Evolutionary conservation across 306 rosid genomes (phyloP), one percentile per base, ranked within the genome.

Genomic region (Albizia julibrissin): DNA sequence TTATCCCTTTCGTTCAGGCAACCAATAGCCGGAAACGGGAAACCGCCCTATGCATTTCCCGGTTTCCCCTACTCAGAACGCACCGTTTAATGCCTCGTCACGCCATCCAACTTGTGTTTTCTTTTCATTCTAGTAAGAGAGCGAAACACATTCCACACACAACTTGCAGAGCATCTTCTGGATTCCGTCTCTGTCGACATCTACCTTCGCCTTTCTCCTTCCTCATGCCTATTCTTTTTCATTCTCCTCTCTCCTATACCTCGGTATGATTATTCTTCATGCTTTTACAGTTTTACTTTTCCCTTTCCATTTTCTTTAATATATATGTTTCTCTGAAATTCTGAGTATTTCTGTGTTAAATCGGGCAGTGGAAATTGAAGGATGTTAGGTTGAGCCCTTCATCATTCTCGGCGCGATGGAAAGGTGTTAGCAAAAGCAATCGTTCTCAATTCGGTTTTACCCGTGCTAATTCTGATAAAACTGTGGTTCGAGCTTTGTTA

Each of bases 401-500:
- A 54, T 14, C 70, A 1, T 82, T 71, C 16, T 34, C 29, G 2
- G 70, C 66, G 7, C 50, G 43, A 43, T 69, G 42, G 71, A 34
- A 50, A 65, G 65, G 65, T 72, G 39, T 29, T 0, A 46, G 70
- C 70, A 85, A 80, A 74, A 65, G 76, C 49, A 11, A 47, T 70
- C 33, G 50, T 44, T 58, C 61, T 43, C 67, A 54, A 58, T 52
- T 87, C 33, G 72, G 70, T 46, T 80, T 61, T 12, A 76, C 43
- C 74, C 0, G 72, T 72, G 47, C 8, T 27, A 39, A 75, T 69
- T 27, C 29, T 34, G 29, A 14, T 22, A 73, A 77, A 27, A 61
- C 42, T 76, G 85, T 80, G 83, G 86, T 90, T 81, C 84, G 72
- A 37, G 88, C 92, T 8, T 88, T 84, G 81, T 89, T 90, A 85